Evolutionary conservation across 768 basidiomycete genomes (phyloP), one percentile per base, ranked within the genome.

Genomic region (Sporobolomyces phaffii): DNA sequence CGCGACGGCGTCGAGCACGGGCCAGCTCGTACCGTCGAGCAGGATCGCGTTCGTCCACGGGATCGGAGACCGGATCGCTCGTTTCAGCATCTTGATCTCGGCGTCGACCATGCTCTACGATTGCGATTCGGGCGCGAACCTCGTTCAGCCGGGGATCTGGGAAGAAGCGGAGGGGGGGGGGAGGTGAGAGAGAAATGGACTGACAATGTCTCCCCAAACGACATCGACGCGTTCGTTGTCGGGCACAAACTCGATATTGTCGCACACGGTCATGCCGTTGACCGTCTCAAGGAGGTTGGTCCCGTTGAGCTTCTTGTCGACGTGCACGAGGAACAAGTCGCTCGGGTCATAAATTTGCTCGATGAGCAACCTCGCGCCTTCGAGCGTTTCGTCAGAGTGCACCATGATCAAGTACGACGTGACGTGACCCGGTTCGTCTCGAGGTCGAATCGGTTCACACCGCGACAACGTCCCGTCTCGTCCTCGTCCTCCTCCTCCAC

Each of bases 401-500:
- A 40, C 53, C 53, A 54, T 38, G 53, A 54, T 54, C 18, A 54
- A 26, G 36, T 54, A 54, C n/a, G 53, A 34, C 6, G 53, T 54
- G 6, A 54, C 53, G 24, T 54, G 53, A 6, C 53, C 53, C 7
- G 36, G 5, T 6, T 6, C 11, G 4, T 38, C 36, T 7, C 53
- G 34, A 3, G 53, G 53, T 13, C 53, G 34, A 3, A 54, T 5
- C n/a, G 53, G 53, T 41, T 40, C n/a, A 41, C 53, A 54, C 34
- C 38, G 36, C 10, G 48, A 29, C n/a, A n/a, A n/a, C n/a, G n/a
- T n/a, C n/a, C n/a, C n/a, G n/a, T n/a, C n/a, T n/a, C n/a, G n/a
- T n/a, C n/a, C n/a, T n/a, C n/a, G n/a, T n/a, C n/a, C n/a, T n/a
- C n/a, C n/a, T n/a, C n/a, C n/a, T n/a, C n/a, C n/a, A n/a, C n/a